Percentiles rank a stretch among this genome's conserved stretches.
phyloP scores from a whole-genome alignment of 192 early-diverging fungal species.

The Tieghemiomyces parasiticus region DNA sequence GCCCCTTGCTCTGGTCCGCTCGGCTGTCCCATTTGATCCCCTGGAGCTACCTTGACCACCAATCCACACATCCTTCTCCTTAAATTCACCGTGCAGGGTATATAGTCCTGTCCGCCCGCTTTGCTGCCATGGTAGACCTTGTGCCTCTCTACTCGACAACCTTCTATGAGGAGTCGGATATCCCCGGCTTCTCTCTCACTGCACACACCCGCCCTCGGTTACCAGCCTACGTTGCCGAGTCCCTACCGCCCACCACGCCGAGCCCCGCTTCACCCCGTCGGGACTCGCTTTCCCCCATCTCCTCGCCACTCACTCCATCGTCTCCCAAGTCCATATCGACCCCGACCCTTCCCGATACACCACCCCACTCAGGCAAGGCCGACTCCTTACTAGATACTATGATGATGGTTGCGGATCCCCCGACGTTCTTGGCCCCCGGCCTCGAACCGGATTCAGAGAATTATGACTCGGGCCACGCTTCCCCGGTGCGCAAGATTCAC shows the following conservation, averaged over 20 bases:
- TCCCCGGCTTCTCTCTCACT: not conserved
- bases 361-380: not conserved
- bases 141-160: not conserved
- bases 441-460: not conserved
- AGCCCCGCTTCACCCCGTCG: not conserved
- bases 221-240: not conserved
- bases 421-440: not conserved
- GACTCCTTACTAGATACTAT: not conserved
- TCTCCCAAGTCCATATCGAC: not conserved
- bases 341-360: not conserved
- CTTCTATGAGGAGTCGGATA: not conserved
- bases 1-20: no score
- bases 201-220: not conserved
- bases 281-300: not conserved
- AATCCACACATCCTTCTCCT: no score
- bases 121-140: slow-evolving; percentile 10
- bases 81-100: no score
- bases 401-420: not conserved
- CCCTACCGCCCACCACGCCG: not conserved
- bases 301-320: not conserved
- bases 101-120: not conserved
- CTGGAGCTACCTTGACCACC: no score
- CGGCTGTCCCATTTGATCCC: no score
- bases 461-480: not conserved
- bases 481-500: not conserved